Evolutionary conservation across 2,329 filamentous ascomycete genomes (phyloP).

Genomic region (Chaetomiaceae sp.): DNA sequence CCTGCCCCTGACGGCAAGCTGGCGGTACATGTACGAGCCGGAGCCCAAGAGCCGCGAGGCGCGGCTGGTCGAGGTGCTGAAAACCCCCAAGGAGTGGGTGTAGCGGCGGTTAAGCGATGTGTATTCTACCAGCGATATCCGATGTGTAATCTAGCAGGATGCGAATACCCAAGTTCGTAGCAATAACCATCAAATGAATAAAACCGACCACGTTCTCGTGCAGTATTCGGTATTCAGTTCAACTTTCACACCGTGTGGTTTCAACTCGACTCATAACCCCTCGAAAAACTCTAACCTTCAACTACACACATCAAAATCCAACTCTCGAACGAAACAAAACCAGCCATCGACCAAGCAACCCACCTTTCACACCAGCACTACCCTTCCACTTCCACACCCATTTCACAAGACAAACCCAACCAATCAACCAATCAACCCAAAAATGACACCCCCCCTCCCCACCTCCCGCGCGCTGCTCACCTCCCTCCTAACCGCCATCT

Average conservation of each 20-base stretch:
- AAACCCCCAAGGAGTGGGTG: constrained; percentile 61
- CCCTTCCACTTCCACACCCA: neutral
- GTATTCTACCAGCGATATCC: neutral
- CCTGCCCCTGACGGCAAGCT: constrained; percentile 82
- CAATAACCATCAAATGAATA: too few relatives aligned
- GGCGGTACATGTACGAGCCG: constrained; percentile 92
- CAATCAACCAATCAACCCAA: neutral
- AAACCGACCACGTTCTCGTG: too few relatives aligned
- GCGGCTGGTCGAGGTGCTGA: constrained; percentile 67
- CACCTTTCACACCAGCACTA: neutral
- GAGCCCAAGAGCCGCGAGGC: constrained; percentile 71
- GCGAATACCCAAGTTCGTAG: too few relatives aligned
- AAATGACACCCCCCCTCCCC: constrained; percentile 27
- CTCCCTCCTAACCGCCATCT: constrained; percentile 41
- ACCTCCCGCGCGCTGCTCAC: constrained; percentile 42
- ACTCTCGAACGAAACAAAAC: neutral
- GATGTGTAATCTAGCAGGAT: constrained; percentile 2
- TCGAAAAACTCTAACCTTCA: too few relatives aligned
- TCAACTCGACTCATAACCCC: too few relatives aligned
- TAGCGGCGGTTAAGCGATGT: constrained; percentile 26
- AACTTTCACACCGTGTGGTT: neutral
- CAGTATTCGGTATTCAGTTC: too few relatives aligned
- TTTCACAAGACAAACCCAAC: neutral
- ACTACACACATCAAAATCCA: too few relatives aligned
- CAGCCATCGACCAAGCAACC: neutral